These are phyloP conservation scores for Nemania diffusa DNA, from an alignment of 2,329 filamentous ascomycete genomes.

Conservation along the genomic window DNA sequence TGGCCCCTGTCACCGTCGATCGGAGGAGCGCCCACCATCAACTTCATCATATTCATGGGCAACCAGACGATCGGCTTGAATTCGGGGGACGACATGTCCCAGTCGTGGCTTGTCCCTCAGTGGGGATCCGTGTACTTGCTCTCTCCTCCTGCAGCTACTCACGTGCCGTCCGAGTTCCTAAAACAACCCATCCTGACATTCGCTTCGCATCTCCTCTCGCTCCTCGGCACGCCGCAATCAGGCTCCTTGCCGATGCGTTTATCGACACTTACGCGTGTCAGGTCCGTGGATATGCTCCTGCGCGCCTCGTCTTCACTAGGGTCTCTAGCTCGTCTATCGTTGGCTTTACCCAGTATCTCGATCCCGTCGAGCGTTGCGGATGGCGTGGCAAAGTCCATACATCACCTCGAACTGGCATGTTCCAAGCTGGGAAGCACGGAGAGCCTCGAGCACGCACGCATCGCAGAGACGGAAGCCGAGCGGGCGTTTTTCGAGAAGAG, in stretches of 20 bases:
- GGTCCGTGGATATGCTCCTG: conserved; percentile 84
- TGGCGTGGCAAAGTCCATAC: conserved; percentile 82
- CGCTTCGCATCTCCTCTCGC: conserved; percentile 86
- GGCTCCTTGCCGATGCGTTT: conserved; percentile 88
- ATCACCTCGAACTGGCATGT: conserved; percentile 81
- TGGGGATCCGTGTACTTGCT: conserved; percentile 83
- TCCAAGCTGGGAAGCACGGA: conserved; percentile 71
- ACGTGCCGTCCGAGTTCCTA: conserved; percentile 73
- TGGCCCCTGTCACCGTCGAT: conserved; percentile 97
- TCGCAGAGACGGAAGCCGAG: conserved; percentile 89
- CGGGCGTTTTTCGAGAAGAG: conserved; percentile 97
- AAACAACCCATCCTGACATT: conserved; percentile 88
- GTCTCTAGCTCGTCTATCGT: conserved; percentile 86
- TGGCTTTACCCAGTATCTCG: conserved; percentile 86
- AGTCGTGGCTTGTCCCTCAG: conserved; percentile 91
- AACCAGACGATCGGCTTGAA: conserved; percentile 73
- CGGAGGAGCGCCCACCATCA: conserved; percentile 90
- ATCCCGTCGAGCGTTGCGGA: conserved; percentile 89
- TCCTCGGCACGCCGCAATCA: conserved; percentile 84
- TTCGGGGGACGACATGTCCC: conserved; percentile 60
- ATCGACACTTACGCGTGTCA: conserved; percentile 84
- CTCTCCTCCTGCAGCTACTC: conserved; percentile 54
- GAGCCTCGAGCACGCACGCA: conserved; percentile 81
- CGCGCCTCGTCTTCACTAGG: conserved; percentile 93
- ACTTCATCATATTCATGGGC: conserved; percentile 93